phyloP scores from a whole-genome alignment of 805 yeast species.

The Ogataea nitratoaversa region DNA sequence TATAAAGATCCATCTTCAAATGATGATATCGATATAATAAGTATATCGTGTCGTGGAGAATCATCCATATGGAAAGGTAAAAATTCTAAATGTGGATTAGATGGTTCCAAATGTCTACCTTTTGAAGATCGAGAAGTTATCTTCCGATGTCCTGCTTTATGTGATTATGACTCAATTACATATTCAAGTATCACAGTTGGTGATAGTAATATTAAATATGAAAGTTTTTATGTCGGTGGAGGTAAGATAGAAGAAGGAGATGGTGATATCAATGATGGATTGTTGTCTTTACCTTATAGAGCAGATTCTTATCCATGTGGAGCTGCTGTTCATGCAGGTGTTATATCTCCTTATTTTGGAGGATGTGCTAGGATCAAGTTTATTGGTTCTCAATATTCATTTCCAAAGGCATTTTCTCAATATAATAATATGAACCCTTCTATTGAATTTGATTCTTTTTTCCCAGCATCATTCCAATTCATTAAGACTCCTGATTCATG shows the following conservation, averaged over 20 bases:
- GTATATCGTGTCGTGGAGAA: slow-evolving; percentile 47
- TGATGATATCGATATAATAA: slow-evolving; percentile 27
- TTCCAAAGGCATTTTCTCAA: slow-evolving; percentile 44
- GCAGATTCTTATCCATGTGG: slow-evolving; percentile 90
- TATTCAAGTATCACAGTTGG: slow-evolving; percentile 78
- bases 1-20: slow-evolving; percentile 15
- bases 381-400: slow-evolving; percentile 47
- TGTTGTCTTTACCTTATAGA: slow-evolving; percentile 62
- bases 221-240: slow-evolving; percentile 76
- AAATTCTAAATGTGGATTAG: slow-evolving; percentile 69
- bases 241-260: slow-evolving; percentile 34
- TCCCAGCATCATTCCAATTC: slow-evolving; percentile 70
- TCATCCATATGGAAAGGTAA: slow-evolving; percentile 67
- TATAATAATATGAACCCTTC: slow-evolving; percentile 46
- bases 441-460: slow-evolving; percentile 62
- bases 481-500: slow-evolving; percentile 42
- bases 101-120: slow-evolving; percentile 57
- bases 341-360: slow-evolving; percentile 67
- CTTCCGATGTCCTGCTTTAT: slow-evolving; percentile 83
- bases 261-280: slow-evolving; percentile 13
- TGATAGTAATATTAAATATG: slow-evolving; percentile 57
- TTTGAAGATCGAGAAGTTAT: slow-evolving; percentile 41
- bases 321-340: slow-evolving; percentile 84
- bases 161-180: slow-evolving; percentile 74
- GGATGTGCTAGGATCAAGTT: slow-evolving; percentile 70